Percentiles rank a stretch among this genome's conserved stretches.
phyloP scores from a whole-genome alignment of 139 green algal species.

The Eudorina sp. region DNA sequence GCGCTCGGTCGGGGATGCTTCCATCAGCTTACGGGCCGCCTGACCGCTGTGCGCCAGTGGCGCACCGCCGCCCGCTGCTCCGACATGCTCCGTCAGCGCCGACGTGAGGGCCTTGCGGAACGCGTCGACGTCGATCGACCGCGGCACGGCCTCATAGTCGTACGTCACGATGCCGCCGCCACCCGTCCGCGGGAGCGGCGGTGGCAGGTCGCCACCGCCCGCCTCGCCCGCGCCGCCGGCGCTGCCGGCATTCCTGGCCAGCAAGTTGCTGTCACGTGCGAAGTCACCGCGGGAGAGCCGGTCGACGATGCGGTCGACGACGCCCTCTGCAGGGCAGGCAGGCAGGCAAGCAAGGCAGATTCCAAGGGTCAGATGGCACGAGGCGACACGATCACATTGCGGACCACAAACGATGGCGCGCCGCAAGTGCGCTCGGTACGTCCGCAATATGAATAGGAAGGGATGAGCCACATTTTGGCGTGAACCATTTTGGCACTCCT shows the following conservation, averaged over 20 bases:
- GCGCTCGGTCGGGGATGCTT: neutral
- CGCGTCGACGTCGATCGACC: constrained; percentile 24
- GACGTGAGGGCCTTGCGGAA: constrained; percentile 20
- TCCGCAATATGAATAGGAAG: no score
- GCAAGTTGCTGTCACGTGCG: neutral
- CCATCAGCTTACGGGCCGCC: neutral
- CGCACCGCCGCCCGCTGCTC: neutral
- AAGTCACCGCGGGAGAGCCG: constrained; percentile 22
- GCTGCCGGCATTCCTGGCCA: neutral
- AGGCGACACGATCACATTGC: no score
- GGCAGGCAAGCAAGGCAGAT: no score
- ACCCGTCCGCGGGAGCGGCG: neutral
- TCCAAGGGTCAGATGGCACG: no score
- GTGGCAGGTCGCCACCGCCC: constrained; percentile 10
- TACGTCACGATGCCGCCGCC: constrained; percentile 17
- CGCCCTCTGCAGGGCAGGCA: neutral
- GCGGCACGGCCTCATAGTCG: constrained; percentile 32
- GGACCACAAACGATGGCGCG: no score
- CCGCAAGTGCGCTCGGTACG: no score
- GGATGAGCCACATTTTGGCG: no score
- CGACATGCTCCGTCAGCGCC: constrained; percentile 34
- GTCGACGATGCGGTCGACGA: constrained; percentile 14
- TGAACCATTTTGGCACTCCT: no score
- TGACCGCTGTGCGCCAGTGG: neutral
- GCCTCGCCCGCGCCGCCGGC: constrained; percentile 22